Base-by-base conservation (phyloP, 2,329 filamentous ascomycete genomes). In the Botrytis elliptica region DNA sequence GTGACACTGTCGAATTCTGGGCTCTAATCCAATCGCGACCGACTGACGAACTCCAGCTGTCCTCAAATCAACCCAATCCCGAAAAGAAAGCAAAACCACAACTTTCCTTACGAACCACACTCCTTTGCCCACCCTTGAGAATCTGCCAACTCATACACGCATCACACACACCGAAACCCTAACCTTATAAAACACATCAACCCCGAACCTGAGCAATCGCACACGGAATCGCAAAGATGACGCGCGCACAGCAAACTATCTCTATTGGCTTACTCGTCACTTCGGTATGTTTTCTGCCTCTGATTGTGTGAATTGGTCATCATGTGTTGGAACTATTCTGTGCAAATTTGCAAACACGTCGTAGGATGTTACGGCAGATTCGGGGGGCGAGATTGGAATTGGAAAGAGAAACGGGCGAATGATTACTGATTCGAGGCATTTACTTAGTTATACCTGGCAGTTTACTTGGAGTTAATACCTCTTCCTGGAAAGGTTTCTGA, bases 171-270 rank as follows among this genome's bases (percentile, higher is more conserved):
- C 70, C 55, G 49, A 49, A 71, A 46, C 29, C 46, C 71, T 69
- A 69, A 69, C 66, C 66, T 69, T 69, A 69, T 69, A 69, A 70
- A 63, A 71, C 44, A 44, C 36, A 63, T 46, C 60, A 63, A 63
- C 59, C 67, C 72, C 72, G 57, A 73, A 70, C 57, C 64, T 64
- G 72, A 70, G 29, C 62, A 69, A 36, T 70, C 65, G 63, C 55
- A 49, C 49, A 46, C n/a, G 52, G n/a, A 64, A 67, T 64, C 71
- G 74, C 79, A 84, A 91, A 77, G 77, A 98, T 98, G 96, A 97
- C 96, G 78, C 94, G 95, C 84, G 96, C 96, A 36, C 91, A 93
- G 83, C 95, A 98, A 84, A 95, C 93, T 77, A 91, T 98, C 82
- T 97, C 94, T 75, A 88, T 97, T 81, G 91, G 90, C 81, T 90